Base-by-base conservation (phyloP, 2,329 filamentous ascomycete genomes). In the Thielaviopsis populi region DNA sequence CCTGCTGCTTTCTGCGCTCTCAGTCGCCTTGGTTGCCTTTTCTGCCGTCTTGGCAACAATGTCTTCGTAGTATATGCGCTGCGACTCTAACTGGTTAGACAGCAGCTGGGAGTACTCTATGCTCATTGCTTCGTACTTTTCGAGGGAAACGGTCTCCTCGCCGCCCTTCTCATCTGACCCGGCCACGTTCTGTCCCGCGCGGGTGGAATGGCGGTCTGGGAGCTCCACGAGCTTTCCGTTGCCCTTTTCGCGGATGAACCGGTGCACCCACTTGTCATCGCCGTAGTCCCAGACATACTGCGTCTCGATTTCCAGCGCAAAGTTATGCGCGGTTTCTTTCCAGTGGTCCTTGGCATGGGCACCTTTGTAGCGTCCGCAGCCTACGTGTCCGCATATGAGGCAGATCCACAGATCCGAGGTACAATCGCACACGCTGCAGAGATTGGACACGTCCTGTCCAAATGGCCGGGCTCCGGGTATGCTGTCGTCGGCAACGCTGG, bases 251-350 rank as follows among this genome's bases (percentile, higher is more conserved):
- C 95, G 88, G 64, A 99, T 95, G 61, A 97, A 83, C 10, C 94
- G 86, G 74, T 99, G 94, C 59, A 97, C 94, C 80, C 96, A 99
- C 71, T 87, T 88, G 71, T 99, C 94, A 3, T 89, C 91, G 0
- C 89, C 89, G 68, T 99, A 99, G 74, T 99, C 94, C 94, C 94
- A 99, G 1, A 99, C 91, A 69, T 96, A 87, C 73, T 99, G 92
- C 0, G 91, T 95, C 67, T 87, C 85, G 43, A 97, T 83, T 72
- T 99, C 94, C 72, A 99, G 88, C 30, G 91, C 88, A 72, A 96
- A 99, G 67, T 88, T 88, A 73, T 99, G 94, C 3, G 85, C 84
- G 2, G 89, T 95, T 63, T 89, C 82, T 74, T 95, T 91, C 83
- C 90, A 96, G 74, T 96, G 91, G 13, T 89, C 87, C 72, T 95